Evolutionary conservation across 176 grass and related monocot genomes (phyloP).

Genomic region (Alloteropsis semialata): DNA sequence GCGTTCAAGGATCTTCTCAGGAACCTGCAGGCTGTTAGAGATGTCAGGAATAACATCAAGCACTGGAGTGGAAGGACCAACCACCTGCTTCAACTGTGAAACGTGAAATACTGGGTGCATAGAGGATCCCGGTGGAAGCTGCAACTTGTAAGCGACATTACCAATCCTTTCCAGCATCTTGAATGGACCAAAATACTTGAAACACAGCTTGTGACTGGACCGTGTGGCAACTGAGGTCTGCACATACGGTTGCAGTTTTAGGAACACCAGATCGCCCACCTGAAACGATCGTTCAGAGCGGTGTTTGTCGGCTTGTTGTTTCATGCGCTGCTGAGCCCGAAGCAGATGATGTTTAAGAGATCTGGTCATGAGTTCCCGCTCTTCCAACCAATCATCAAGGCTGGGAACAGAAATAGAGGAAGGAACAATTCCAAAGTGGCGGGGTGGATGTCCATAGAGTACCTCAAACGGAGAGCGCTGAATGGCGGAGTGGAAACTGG

Average conservation of each 20-base stretch:
- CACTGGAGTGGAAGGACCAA: rapidly evolving
- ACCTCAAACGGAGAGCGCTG: too few species aligned
- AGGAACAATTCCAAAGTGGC: too few species aligned
- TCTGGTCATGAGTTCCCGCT: rapidly evolving
- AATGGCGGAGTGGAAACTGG: too few species aligned
- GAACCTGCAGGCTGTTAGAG: rapidly evolving
- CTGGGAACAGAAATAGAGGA: rapidly evolving
- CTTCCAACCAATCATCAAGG: rapidly evolving
- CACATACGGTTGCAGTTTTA: not conserved
- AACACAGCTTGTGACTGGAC: not conserved
- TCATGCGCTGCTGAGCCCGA: not conserved
- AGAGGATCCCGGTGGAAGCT: too few species aligned
- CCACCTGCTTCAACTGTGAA: too few species aligned
- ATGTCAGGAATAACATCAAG: rapidly evolving
- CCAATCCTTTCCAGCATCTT: not conserved
- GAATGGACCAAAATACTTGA: not conserved
- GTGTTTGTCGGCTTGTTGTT: not conserved
- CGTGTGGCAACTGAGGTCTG: not conserved
- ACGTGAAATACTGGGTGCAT: too few species aligned
- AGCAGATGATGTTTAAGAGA: rapidly evolving
- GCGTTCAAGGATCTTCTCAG: too few species aligned
- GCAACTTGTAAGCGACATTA: not conserved
- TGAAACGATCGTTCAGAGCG: rapidly evolving
- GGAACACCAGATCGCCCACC: too few species aligned
- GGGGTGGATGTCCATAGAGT: too few species aligned